Base-by-base conservation (phyloP, 2,329 filamentous ascomycete genomes). In the Akanthomyces lecanii region DNA sequence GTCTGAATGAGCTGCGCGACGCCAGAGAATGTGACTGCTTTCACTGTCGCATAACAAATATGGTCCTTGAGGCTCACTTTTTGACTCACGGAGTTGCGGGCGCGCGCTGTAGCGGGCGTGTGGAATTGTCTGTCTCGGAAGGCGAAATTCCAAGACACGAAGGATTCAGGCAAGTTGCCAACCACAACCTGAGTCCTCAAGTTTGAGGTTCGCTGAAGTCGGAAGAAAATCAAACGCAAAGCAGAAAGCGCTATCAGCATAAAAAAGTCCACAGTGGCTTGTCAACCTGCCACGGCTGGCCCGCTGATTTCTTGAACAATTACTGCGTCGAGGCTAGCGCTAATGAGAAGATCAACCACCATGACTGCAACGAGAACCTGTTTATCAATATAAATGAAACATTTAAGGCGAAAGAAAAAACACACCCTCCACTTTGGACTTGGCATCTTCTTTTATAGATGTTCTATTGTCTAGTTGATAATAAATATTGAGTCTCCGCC, bases 231-330 rank as follows among this genome's bases (percentile, higher is more conserved):
- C 23, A 36, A 38, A 38, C 18, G 3, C 42, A 51, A 51, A 42
- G 16, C 8, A 3, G 7, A 30, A 44, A 52, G 25, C 14, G 57
- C 57, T 36, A 33, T 33, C 36, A 44, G 16, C 30, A 30, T 44
- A 44, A 21, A 18, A 30, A 30, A 10, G 10, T 30, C 12, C 23
- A 38, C 14, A 30, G 47, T 52, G 47, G 57, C 36, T 50, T 52
- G 47, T 52, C 16, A n/a, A 38, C 33, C 16, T 23, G 47, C 36
- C 16, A 47, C 45, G 36, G n/a, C 28, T n/a, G 42, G 50, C 38
- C 40, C 42, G 59, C 51, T 47, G 59, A 62, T 62, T 62, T 62
- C 59, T 55, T 52, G 7, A 47, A 10, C 25, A 54, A 18, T 60
- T 62, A 54, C 42, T 40, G 7, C 14, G 48, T 61, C 25, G 48